Conservation (phyloP, 2,329 filamentous ascomycete species). For the Sarocladium oryzae region DNA sequence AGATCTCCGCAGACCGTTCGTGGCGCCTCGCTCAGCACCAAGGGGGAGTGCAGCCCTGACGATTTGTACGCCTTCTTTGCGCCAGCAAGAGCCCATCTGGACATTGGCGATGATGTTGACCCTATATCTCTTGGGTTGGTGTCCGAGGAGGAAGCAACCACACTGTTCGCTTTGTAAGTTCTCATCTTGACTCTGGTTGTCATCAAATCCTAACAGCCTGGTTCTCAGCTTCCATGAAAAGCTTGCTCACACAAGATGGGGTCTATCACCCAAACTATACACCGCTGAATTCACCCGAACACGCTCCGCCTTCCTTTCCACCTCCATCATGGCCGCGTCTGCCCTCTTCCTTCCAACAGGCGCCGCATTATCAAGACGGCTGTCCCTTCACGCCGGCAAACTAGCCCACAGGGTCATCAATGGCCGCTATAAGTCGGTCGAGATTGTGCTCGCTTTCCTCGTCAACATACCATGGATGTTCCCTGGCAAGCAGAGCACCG, state of each 20-base stretch:
- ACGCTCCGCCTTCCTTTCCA: conserved; percentile 65
- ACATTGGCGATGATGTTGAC: conserved; percentile 58
- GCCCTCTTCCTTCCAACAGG: conserved; percentile 60
- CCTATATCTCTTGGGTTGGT: conserved; percentile 66
- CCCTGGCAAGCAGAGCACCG: conserved; percentile 58
- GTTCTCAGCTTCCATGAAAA: conserved; percentile 58
- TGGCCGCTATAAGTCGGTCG: conserved; percentile 59
- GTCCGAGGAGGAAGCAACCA: conserved; percentile 56
- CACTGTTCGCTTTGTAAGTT: conserved; percentile 58
- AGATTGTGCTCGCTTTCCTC: conserved; percentile 70
- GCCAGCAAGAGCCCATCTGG: conserved; percentile 52
- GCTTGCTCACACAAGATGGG: conserved; percentile 68
- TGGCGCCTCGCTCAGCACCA: background rate
- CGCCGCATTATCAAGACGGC: conserved; percentile 56
- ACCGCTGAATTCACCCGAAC: conserved; percentile 58
- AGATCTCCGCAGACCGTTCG: background rate
- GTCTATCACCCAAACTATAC: conserved; percentile 61
- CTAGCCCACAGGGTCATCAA: conserved; percentile 57
- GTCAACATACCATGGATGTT: conserved; percentile 72
- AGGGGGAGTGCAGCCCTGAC: conserved; percentile 29
- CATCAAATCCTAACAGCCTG: background rate
- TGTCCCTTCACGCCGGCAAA: conserved; percentile 57
- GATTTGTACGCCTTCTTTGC: conserved; percentile 61
- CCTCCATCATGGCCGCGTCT: conserved; percentile 62
- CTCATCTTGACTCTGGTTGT: background rate